Conservation (phyloP, 192 early-diverging fungal species). For the Kickxella alabastrina region DNA sequence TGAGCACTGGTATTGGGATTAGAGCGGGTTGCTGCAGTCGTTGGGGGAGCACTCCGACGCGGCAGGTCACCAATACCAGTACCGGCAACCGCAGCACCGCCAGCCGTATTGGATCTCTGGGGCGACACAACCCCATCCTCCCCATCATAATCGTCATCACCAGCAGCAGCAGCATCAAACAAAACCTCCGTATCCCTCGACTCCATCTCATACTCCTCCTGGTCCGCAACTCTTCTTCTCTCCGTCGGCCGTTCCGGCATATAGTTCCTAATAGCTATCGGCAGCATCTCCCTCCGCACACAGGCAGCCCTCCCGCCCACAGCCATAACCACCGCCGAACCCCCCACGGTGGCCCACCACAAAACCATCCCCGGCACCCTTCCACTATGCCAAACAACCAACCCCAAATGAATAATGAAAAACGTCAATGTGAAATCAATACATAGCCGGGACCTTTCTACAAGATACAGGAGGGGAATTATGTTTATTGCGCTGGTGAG, state of each 20-base stretch:
- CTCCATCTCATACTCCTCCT: conserved; percentile 40
- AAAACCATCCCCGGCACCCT: conserved; percentile 13
- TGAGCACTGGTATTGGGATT: not conserved
- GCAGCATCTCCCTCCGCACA: conserved; percentile 42
- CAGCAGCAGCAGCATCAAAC: conserved; percentile 13
- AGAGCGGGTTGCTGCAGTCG: too few relatives aligned
- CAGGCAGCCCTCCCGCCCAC: conserved; percentile 45
- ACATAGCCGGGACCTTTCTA: conserved; percentile 49
- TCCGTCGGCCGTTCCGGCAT: conserved; percentile 31
- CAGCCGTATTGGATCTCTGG: not conserved
- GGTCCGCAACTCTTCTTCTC: not conserved
- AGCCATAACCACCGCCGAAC: conserved; percentile 19
- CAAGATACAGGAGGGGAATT: conserved; percentile 46
- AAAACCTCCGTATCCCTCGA: conserved; percentile 13
- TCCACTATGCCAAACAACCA: conserved; percentile 31
- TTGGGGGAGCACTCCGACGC: too few relatives aligned
- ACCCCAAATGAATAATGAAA: conserved; percentile 33
- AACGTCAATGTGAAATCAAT: conserved; percentile 50
- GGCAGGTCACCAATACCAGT: not conserved
- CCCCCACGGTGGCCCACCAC: conserved; percentile 28
- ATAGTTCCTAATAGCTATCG: conserved; percentile 42
- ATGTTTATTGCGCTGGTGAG: conserved; percentile 27
- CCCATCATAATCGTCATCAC: not conserved
- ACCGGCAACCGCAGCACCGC: not conserved
- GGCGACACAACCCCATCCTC: too few relatives aligned